Conservation (phyloP, 257 asterid genomes). For the Mentha longifolia region DNA sequence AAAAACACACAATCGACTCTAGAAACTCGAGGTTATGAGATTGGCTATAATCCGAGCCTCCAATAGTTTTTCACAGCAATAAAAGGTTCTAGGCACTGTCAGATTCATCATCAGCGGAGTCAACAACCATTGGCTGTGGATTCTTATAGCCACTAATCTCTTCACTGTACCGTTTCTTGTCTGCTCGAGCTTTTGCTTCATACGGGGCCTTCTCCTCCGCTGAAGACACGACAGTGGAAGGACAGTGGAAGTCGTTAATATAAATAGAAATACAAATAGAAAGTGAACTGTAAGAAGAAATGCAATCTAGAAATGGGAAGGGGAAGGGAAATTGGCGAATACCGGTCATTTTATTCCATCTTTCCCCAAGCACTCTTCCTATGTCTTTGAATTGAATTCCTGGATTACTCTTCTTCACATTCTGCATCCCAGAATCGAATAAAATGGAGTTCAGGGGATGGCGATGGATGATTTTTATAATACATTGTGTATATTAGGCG, state of each 20-base stretch:
- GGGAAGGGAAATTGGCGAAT: not conserved
- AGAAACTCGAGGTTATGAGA: not conserved
- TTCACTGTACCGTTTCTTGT: constrained; percentile 73
- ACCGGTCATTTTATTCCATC: constrained; percentile 93
- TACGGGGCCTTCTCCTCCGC: constrained; percentile 89
- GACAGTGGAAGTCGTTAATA: not conserved
- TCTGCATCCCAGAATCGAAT: constrained; percentile 42
- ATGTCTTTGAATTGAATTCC: constrained; percentile 77
- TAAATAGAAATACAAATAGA: not conserved
- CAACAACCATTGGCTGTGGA: constrained; percentile 49
- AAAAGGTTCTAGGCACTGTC: constrained; percentile 46
- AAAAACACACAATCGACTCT: not conserved
- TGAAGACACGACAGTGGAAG: constrained; percentile 35
- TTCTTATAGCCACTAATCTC: constrained; percentile 73
- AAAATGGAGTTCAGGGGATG: not conserved
- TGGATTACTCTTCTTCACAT: constrained; percentile 72
- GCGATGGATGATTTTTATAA: no score
- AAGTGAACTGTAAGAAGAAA: not conserved
- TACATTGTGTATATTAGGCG: not conserved
- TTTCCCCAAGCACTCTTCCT: constrained; percentile 81
- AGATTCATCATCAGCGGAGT: constrained; percentile 62
- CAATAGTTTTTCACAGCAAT: not conserved
- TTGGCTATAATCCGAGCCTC: not conserved
- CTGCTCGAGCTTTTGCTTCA: constrained; percentile 81
- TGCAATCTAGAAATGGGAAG: not conserved